Conservation (phyloP, 495 filamentous ascomycete species). For the Trichoderma erinaceum region DNA sequence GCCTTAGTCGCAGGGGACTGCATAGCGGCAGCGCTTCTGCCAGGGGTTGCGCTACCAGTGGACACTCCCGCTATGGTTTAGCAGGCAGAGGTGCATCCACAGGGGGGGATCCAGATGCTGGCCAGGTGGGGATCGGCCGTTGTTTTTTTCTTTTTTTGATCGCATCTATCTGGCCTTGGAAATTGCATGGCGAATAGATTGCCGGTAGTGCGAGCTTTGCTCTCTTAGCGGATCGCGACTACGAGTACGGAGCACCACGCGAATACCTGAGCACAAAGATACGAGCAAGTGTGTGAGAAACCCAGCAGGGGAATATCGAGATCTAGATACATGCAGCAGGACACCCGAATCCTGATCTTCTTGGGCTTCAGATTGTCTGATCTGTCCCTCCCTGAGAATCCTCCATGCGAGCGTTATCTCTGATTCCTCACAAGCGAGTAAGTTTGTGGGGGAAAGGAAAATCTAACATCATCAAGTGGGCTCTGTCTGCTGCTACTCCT, state of each 20-base stretch:
- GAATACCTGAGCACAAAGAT: not conserved
- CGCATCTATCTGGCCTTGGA: no score
- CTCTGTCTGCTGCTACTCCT: no score
- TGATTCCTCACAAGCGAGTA: not conserved
- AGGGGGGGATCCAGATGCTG: not conserved
- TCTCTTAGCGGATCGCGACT: not conserved
- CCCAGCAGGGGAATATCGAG: no score
- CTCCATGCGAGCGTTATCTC: not conserved
- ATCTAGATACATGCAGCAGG: no score
- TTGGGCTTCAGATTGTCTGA: not conserved
- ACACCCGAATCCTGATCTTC: no score
- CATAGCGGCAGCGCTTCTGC: conserved; percentile 18
- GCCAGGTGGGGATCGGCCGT: no score
- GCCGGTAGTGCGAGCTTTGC: no score
- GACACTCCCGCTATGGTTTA: not conserved
- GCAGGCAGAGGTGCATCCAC: not conserved
- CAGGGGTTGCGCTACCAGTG: conserved; percentile 1
- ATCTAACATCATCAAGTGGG: not conserved
- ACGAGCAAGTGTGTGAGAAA: not conserved
- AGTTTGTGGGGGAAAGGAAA: not conserved
- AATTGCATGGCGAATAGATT: no score
- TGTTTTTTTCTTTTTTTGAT: no score
- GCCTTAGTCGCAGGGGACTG: conserved; percentile 20
- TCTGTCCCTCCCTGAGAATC: not conserved
- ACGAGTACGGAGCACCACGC: not conserved